phyloP scores from a whole-genome alignment of 2,329 filamentous ascomycete genomes.

The Penicillium sp. region DNA sequence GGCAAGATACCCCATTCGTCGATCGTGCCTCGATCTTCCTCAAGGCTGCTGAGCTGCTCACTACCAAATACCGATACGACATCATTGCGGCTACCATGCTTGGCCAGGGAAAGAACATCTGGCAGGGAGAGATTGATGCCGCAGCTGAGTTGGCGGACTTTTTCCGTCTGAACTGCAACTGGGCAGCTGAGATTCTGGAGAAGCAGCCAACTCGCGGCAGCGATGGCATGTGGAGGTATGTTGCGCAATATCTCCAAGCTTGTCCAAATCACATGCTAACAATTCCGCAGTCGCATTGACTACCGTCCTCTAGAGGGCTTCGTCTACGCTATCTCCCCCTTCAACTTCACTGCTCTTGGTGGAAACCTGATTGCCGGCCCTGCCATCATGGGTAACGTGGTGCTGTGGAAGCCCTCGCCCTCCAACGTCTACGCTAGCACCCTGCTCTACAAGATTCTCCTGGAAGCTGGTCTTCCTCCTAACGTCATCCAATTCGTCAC shows the following conservation, averaged over 20 bases:
- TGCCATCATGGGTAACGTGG: constrained; percentile 89
- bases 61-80: constrained; percentile 89
- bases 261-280: neutral
- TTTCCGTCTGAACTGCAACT: constrained; percentile 65
- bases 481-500: constrained; percentile 93
- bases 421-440: constrained; percentile 82
- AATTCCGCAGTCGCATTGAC: constrained; percentile 64
- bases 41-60: constrained; percentile 86
- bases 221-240: constrained; percentile 79
- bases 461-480: constrained; percentile 83
- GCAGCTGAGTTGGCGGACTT: constrained; percentile 91
- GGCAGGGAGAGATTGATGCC: constrained; percentile 94
- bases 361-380: constrained; percentile 82
- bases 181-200: constrained; percentile 81
- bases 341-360: constrained; percentile 95
- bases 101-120: constrained; percentile 94
- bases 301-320: constrained; percentile 90
- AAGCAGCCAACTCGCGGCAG: constrained; percentile 82
- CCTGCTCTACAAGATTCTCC: constrained; percentile 85
- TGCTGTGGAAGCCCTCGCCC: constrained; percentile 93
- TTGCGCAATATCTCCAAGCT: neutral
- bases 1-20: constrained; percentile 82
- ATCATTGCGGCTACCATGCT: constrained; percentile 94
- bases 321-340: constrained; percentile 88
- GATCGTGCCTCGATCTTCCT: constrained; percentile 90